These are phyloP conservation scores for Adansonia digitata DNA, from an alignment of 345 rosid species.

Conservation along the genomic window DNA sequence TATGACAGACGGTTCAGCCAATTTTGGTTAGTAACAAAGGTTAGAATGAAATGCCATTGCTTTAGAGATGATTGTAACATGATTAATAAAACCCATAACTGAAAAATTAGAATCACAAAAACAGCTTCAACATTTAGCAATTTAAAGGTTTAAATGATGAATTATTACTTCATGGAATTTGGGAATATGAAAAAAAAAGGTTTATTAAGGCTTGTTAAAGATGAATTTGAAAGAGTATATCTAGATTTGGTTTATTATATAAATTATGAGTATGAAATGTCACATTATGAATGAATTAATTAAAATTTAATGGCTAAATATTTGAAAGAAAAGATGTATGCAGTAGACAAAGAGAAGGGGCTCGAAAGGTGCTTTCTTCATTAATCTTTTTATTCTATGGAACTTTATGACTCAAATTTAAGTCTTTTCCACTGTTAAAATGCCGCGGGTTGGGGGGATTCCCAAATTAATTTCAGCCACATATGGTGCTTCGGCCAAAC, in stretches of 20 bases:
- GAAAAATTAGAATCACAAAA: not conserved
- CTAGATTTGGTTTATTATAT: too few species aligned
- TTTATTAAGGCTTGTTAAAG: not conserved
- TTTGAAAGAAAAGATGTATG: too few species aligned
- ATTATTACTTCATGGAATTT: not conserved
- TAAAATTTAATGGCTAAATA: too few species aligned
- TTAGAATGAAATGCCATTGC: not conserved
- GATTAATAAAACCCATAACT: not conserved
- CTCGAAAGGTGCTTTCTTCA: constrained; percentile 26
- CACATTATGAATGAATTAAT: too few species aligned
- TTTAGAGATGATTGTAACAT: not conserved
- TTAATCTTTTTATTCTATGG: not conserved
- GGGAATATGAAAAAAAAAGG: not conserved
- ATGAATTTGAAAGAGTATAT: not conserved
- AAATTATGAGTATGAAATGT: too few species aligned
- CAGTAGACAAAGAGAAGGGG: constrained; percentile 24
- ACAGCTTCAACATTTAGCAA: not conserved
- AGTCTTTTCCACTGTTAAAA: too few species aligned
- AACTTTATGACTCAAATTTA: too few species aligned
- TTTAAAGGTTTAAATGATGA: not conserved
- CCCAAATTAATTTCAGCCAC: too few species aligned
- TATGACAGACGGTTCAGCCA: too few species aligned
- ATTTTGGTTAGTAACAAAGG: not conserved
- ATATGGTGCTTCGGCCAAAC: too few species aligned
- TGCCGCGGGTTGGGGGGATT: too few species aligned